Conservation (phyloP, 495 filamentous ascomycete genomes). For the Hypoxylon perforatum region DNA sequence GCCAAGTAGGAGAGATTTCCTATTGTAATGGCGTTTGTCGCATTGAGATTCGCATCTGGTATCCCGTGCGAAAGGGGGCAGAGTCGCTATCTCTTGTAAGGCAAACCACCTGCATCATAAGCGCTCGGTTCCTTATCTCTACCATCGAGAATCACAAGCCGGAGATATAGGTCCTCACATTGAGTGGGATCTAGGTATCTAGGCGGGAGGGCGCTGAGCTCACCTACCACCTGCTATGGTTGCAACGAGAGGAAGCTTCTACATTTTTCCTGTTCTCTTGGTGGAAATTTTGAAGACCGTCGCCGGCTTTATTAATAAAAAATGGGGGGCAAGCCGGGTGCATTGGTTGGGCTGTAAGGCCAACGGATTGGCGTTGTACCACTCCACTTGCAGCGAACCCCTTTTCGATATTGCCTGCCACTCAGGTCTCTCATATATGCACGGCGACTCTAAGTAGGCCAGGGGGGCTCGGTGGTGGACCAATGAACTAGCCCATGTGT, state of each 20-base stretch:
- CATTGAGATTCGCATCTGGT: background rate
- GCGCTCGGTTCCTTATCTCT: conserved; percentile 20
- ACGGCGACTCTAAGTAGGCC: conserved; percentile 14
- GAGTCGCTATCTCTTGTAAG: conserved; percentile 5
- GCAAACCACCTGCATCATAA: conserved; percentile 10
- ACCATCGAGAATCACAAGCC: conserved; percentile 1
- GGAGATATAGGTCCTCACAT: conserved; percentile 15
- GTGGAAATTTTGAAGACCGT: conserved; percentile 22
- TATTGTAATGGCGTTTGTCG: conserved; percentile 2
- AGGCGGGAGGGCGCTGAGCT: conserved; percentile 10
- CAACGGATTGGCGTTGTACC: conserved; percentile 32
- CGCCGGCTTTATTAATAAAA: conserved; percentile 28
- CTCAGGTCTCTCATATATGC: conserved; percentile 23
- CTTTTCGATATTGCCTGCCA: conserved; percentile 33
- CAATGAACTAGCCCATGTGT: conserved; percentile 27
- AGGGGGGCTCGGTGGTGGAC: background rate
- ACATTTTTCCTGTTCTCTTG: conserved; percentile 27
- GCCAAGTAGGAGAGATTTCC: conserved; percentile 1
- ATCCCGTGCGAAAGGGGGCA: conserved; percentile 11
- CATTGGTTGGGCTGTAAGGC: conserved; percentile 36
- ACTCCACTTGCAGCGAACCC: conserved; percentile 39
- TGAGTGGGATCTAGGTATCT: background rate
- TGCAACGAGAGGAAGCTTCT: conserved; percentile 17
- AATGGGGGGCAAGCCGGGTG: conserved; percentile 11
- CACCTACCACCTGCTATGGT: conserved; percentile 5